Percentiles rank a stretch among this genome's conserved stretches.
Evolutionary conservation across 1,284 basidiomycete genomes (phyloP).

Genomic region (Gomphus bonarii): DNA sequence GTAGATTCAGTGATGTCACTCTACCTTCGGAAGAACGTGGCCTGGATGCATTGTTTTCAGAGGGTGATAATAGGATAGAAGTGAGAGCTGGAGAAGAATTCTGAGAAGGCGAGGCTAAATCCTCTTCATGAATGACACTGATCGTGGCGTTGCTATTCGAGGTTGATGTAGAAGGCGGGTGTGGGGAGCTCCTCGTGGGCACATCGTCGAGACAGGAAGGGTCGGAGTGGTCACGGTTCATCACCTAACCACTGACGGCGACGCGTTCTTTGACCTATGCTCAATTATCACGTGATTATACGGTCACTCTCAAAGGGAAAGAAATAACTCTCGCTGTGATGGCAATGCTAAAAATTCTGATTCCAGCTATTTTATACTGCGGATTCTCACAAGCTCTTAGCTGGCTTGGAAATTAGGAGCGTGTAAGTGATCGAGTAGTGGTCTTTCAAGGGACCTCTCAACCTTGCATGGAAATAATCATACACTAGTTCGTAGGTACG

Average conservation of each 20-base stretch:
- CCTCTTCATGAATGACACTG: not conserved
- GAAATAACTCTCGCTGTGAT: too few relatives aligned
- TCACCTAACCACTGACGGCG: not conserved
- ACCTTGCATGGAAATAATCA: too few relatives aligned
- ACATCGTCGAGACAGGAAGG: not conserved
- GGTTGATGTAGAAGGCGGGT: not conserved
- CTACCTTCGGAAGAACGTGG: conserved; percentile 8
- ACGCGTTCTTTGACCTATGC: too few relatives aligned
- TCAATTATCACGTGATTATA: not conserved
- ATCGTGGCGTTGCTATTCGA: not conserved
- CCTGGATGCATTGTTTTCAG: conserved; percentile 1
- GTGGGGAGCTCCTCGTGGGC: not conserved
- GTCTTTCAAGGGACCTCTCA: too few relatives aligned
- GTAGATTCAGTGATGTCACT: not conserved
- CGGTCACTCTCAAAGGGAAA: too few relatives aligned
- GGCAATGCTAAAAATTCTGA: not conserved
- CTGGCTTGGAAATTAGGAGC: too few relatives aligned
- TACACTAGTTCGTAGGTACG: too few relatives aligned
- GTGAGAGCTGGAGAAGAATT: conserved; percentile 5
- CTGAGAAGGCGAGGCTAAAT: conserved; percentile 3
- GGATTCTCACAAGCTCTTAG: too few relatives aligned
- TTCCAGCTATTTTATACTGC: too few relatives aligned
- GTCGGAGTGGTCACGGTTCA: not conserved
- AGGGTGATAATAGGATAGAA: conserved; percentile 4
- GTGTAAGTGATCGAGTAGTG: too few relatives aligned